Percentiles rank a stretch among this genome's conserved stretches.
phyloP scores from a whole-genome alignment of 805 yeast genomes.

The Huiozyma sinensis region DNA sequence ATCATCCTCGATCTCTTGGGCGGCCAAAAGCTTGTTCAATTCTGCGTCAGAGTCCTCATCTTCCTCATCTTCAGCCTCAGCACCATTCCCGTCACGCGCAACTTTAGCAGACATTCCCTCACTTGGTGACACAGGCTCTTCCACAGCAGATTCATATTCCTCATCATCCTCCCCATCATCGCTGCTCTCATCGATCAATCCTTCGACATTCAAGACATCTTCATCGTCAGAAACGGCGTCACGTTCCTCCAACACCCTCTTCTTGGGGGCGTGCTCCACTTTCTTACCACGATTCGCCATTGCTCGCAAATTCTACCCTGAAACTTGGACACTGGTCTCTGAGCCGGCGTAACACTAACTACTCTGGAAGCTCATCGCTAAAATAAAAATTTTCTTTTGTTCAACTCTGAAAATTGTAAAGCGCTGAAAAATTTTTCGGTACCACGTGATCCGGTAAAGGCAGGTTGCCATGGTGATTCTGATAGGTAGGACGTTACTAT shows the following conservation, averaged over 20 bases:
- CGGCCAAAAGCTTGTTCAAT: slow-evolving; percentile 49
- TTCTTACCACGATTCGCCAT: slow-evolving; percentile 1
- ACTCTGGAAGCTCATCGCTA: too few species aligned
- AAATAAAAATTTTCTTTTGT: neutral
- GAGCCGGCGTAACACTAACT: too few species aligned
- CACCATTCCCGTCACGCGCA: slow-evolving; percentile 9
- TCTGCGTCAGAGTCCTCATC: slow-evolving; percentile 52
- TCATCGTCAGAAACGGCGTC: slow-evolving; percentile 11
- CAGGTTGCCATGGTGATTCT: neutral
- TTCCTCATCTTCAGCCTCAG: slow-evolving; percentile 15
- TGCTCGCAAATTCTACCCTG: neutral
- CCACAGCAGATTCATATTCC: slow-evolving; percentile 10
- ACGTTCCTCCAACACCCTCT: slow-evolving; percentile 16
- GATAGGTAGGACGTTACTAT: neutral
- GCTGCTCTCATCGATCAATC: slow-evolving; percentile 11
- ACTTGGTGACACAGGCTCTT: slow-evolving; percentile 4
- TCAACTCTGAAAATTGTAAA: neutral
- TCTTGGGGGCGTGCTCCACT: slow-evolving; percentile 9
- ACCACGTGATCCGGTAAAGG: too few species aligned
- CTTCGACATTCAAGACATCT: slow-evolving; percentile 9
- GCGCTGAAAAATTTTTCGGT: too few species aligned
- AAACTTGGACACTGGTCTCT: too few species aligned
- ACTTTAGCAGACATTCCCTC: slow-evolving; percentile 1
- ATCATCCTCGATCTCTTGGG: slow-evolving; percentile 29
- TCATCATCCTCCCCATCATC: slow-evolving; percentile 17